Percentiles rank a stretch among this genome's conserved stretches.
Evolutionary conservation across 805 yeast species (phyloP).

Genomic region (Nakazawaea ambrosiae): DNA sequence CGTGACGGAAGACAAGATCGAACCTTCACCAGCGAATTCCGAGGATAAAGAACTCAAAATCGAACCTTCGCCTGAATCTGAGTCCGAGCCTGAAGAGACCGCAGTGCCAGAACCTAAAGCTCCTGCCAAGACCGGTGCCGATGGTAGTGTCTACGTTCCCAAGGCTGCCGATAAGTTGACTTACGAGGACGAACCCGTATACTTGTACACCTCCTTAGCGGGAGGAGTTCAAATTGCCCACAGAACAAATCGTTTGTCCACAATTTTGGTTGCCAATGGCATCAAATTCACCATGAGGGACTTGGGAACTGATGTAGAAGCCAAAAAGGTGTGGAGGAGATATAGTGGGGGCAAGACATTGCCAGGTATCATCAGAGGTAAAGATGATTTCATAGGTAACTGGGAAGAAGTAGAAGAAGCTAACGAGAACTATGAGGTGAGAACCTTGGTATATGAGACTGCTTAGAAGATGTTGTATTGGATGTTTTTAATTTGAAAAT

Average conservation of each 20-base stretch:
- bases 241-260: conserved; percentile 67
- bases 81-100: conserved; percentile 12
- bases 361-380: conserved; percentile 82
- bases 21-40: neutral
- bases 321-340: conserved; percentile 78
- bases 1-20: neutral
- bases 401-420: conserved; percentile 79
- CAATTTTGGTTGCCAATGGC: conserved; percentile 69
- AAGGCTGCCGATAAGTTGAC: conserved; percentile 22
- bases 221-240: conserved; percentile 79
- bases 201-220: conserved; percentile 77
- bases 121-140: conserved; percentile 8
- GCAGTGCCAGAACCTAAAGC: conserved; percentile 11
- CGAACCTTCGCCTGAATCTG: conserved; percentile 2
- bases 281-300: conserved; percentile 65
- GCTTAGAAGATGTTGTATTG: conserved; percentile 29
- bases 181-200: conserved; percentile 54
- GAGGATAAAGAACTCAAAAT: conserved; percentile 1
- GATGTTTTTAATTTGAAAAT: neutral
- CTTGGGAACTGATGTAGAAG: conserved; percentile 81
- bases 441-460: conserved; percentile 59
- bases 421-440: conserved; percentile 67
- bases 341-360: conserved; percentile 62
- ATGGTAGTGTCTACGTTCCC: conserved; percentile 25
- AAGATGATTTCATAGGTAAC: conserved; percentile 77